These are phyloP conservation scores for Hymenoscyphus occultus DNA, from an alignment of 2,329 filamentous ascomycete genomes.

Conservation along the genomic window DNA sequence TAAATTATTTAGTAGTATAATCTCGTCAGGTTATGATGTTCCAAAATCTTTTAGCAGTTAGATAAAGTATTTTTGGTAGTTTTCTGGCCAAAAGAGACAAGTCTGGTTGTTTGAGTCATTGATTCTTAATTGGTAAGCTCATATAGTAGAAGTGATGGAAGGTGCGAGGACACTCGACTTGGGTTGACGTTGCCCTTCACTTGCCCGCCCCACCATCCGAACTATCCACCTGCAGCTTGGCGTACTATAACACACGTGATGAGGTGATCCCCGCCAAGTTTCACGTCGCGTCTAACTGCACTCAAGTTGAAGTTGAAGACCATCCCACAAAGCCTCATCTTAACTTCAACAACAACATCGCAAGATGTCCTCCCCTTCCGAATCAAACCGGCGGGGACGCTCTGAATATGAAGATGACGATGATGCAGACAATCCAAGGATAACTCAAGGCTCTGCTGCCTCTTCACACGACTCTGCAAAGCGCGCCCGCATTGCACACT, in stretches of 20 bases:
- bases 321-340: not conserved
- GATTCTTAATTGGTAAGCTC: not conserved
- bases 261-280: not conserved
- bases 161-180: not conserved
- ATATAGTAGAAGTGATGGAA: not conserved
- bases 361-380: conserved; percentile 6
- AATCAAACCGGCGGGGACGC: conserved; percentile 15
- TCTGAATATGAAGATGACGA: conserved; percentile 30
- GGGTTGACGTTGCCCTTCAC: not conserved
- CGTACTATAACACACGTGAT: not conserved
- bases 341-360: conserved; percentile 7
- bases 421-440: conserved; percentile 23
- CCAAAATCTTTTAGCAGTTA: too few relatives aligned
- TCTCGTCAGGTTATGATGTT: too few relatives aligned
- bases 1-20: too few relatives aligned
- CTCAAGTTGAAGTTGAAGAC: not conserved
- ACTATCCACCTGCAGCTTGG: not conserved
- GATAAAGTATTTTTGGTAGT: too few relatives aligned
- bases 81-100: too few relatives aligned
- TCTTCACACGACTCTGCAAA: conserved; percentile 25
- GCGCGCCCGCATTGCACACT: conserved; percentile 28
- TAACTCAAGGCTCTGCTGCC: conserved; percentile 22
- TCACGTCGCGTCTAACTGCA: not conserved
- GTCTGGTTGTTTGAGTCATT: not conserved
- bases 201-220: too few relatives aligned